Base-by-base conservation (phyloP, 495 filamentous ascomycete species). In the Amphirosellinia nigrospora region DNA sequence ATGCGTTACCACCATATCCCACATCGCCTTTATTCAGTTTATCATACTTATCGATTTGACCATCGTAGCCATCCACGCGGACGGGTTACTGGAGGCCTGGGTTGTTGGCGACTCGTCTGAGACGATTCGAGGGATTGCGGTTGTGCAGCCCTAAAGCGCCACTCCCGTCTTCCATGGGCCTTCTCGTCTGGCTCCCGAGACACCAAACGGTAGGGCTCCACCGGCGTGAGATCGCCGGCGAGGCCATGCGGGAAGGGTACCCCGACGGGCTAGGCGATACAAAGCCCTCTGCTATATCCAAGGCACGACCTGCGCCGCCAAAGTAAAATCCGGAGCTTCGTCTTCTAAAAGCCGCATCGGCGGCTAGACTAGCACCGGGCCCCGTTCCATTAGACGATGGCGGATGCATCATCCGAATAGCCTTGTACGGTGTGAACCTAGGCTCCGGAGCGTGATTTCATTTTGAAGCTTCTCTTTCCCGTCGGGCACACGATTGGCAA, bases 401-500 rank as follows among this genome's bases (percentile, higher is more conserved):
- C 61, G 81, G 81, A 53, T 81, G 82, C 75, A 83, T 83, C 62
- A 82, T 80, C 28, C 86, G 79, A 23, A 83, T 84, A 0, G 93
- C 87, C 79, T 93, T 97, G 82, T 97, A 99, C 15, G 90, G 84
- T 69, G 89, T 91, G 75, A 92, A 99, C 43, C 91, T 87, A 52
- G 96, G 96, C 68, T 97, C 93, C 0, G 96, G 60, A 91, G 83
- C 63, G 96, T 92, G 36, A 95, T 92, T 76, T 99, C 96, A 75
- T 96, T 98, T 9, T 91, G 89, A 48, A 99, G 84, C 67, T 89
- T 93, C 81, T 98, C 96, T 77, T 98, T 98, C 34, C 94, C 96
- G 75, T 99, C 96, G 0, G 96, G 96, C 3, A 98, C 96, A 34
- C 96, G 89, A 78, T 99, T 99, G 64, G 96, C 96, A 79, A 99